These are phyloP conservation scores for Colletotrichum musicola DNA, from an alignment of 2,329 filamentous ascomycete genomes.

Conservation along the genomic window DNA sequence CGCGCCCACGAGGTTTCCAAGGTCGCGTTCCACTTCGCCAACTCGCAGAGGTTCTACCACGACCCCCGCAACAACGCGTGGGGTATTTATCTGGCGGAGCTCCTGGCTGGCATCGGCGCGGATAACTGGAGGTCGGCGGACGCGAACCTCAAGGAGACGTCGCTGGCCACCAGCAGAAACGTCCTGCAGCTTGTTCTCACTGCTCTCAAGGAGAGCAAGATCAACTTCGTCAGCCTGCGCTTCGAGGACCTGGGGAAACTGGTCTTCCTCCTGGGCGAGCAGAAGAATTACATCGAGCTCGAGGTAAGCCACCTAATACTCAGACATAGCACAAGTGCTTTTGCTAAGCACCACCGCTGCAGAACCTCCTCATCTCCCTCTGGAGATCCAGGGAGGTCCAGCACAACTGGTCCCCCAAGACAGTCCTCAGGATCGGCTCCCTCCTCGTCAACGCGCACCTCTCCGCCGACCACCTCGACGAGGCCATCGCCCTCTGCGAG, in stretches of 20 bases:
- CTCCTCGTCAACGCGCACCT: conserved; percentile 50
- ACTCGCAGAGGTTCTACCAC: conserved; percentile 56
- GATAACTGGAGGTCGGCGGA: conserved; percentile 43
- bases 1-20: conserved; percentile 57
- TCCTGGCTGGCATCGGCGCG: conserved; percentile 56
- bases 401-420: conserved; percentile 46
- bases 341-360: no score
- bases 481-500: conserved; percentile 47
- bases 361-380: conserved; percentile 46
- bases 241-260: conserved; percentile 60
- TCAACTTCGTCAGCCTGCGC: conserved; percentile 58
- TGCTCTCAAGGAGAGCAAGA: conserved; percentile 55
- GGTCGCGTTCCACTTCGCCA: conserved; percentile 57
- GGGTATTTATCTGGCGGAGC: conserved; percentile 60
- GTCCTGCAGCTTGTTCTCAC: conserved; percentile 49
- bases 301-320: conserved; percentile 44
- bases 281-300: conserved; percentile 59
- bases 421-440: conserved; percentile 47
- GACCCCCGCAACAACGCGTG: conserved; percentile 52
- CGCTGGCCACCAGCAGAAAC: conserved; percentile 19
- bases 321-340: no score
- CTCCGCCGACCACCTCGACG: conserved; percentile 43
- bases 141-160: conserved; percentile 47
- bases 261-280: conserved; percentile 60
- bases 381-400: conserved; percentile 52